Conservation (phyloP, 2,329 filamentous ascomycete genomes). For the Aspergillus oerlinghausenensis region DNA sequence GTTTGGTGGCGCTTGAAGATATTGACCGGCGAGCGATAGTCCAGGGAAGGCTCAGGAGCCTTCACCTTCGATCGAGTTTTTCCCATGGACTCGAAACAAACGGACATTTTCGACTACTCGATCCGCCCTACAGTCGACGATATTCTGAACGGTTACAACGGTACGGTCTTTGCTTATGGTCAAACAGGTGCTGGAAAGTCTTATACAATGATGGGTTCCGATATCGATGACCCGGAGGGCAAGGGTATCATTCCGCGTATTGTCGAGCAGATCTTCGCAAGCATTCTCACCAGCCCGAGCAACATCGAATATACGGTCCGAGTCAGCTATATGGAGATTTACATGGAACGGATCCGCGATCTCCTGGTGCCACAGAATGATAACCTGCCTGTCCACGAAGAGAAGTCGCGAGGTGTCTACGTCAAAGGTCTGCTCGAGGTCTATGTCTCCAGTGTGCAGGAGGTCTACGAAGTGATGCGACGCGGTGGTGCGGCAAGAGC, state of each 20-base stretch:
- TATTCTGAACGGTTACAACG: conserved; percentile 98
- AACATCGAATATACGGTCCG: conserved; percentile 98
- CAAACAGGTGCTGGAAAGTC: conserved; percentile 98
- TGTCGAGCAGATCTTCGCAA: conserved; percentile 94
- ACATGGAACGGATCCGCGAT: conserved; percentile 98
- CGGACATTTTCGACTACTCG: conserved; percentile 96
- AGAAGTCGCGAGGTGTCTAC: conserved; percentile 92
- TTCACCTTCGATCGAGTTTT: conserved; percentile 99
- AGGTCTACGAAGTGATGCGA: conserved; percentile 96
- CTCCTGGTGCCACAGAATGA: conserved; percentile 88
- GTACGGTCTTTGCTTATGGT: conserved; percentile 96
- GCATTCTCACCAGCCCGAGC: conserved; percentile 83
- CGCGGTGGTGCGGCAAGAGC: conserved; percentile 83
- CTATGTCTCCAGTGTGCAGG: conserved; percentile 90
- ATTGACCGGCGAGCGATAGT: conserved; percentile 49
- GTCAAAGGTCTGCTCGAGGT: conserved; percentile 93
- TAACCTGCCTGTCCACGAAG: conserved; percentile 95
- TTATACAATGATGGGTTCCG: conserved; percentile 97
- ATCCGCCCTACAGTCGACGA: conserved; percentile 95
- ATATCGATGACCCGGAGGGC: conserved; percentile 82
- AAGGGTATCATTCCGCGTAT: conserved; percentile 96
- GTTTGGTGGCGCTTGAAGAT: not conserved
- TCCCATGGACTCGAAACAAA: conserved; percentile 84
- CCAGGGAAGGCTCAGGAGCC: conserved; percentile 72
- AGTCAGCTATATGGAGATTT: conserved; percentile 99